phyloP scores from a whole-genome alignment of 208 protist genomes.

The Angomonas ambiguus region DNA sequence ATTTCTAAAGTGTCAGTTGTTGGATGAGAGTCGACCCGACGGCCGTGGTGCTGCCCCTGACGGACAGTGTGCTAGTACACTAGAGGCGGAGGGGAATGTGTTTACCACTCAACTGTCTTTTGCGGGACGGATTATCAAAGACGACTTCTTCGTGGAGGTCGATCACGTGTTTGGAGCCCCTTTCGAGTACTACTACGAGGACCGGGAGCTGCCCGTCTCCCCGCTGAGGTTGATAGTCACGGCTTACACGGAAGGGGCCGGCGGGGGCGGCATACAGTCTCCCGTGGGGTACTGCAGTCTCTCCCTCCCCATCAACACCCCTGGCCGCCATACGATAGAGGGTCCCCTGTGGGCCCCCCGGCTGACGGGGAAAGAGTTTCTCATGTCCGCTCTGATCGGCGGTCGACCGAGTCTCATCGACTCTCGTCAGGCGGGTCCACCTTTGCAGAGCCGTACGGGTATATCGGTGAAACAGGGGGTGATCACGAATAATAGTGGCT shows the following conservation, averaged over 20 bases:
- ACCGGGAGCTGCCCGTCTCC: slow-evolving; percentile 13
- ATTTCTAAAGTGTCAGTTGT: slow-evolving; percentile 45
- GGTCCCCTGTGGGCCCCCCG: slow-evolving; percentile 54
- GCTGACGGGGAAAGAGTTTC: slow-evolving; percentile 54
- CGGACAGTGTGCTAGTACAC: slow-evolving; percentile 1
- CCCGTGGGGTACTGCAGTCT: slow-evolving; percentile 59
- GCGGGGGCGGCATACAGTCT: slow-evolving; percentile 38
- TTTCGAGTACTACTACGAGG: slow-evolving; percentile 48
- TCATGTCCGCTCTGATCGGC: slow-evolving; percentile 46
- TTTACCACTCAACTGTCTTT: slow-evolving; percentile 66
- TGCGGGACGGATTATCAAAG: slow-evolving; percentile 28
- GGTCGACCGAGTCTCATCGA: slow-evolving; percentile 60
- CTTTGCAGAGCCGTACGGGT: slow-evolving; percentile 22
- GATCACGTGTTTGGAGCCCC: slow-evolving; percentile 71
- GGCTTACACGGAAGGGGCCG: slow-evolving; percentile 46
- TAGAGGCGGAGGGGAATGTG: neutral
- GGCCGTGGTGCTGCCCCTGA: slow-evolving; percentile 2
- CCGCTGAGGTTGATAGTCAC: slow-evolving; percentile 54
- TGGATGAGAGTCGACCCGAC: slow-evolving; percentile 18
- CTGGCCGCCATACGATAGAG: slow-evolving; percentile 35
- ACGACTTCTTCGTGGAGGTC: slow-evolving; percentile 36
- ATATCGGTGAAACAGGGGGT: slow-evolving; percentile 41
- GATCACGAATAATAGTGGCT: slow-evolving; percentile 36
- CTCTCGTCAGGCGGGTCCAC: slow-evolving; percentile 25
- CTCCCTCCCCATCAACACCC: slow-evolving; percentile 34